These are phyloP conservation scores for Tilletia walkeri DNA, from an alignment of 1,284 basidiomycete species.

Conservation along the genomic window DNA sequence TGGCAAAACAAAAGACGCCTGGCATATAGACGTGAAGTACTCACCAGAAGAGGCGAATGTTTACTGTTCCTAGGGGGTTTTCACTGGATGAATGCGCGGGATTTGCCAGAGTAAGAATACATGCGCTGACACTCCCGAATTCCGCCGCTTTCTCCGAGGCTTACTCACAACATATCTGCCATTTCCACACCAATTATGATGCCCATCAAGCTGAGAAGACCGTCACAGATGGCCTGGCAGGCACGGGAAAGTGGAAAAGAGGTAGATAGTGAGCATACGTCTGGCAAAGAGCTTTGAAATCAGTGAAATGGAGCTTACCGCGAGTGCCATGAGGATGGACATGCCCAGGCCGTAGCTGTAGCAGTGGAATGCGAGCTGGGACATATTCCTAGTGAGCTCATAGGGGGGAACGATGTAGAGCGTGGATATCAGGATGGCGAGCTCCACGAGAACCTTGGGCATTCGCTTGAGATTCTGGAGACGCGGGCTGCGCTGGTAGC, in stretches of 20 bases:
- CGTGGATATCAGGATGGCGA: constrained; percentile 31
- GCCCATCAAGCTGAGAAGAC: constrained; percentile 44
- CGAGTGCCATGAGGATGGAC: constrained; percentile 17
- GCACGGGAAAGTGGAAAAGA: not conserved
- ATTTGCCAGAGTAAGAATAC: not conserved
- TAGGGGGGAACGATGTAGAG: constrained; percentile 50
- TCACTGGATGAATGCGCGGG: constrained; percentile 24
- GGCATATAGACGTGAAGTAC: not conserved
- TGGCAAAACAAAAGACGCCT: not conserved
- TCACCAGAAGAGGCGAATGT: constrained; percentile 45
- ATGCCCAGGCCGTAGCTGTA: constrained; percentile 43
- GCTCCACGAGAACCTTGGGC: constrained; percentile 40
- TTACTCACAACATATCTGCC: constrained; percentile 46
- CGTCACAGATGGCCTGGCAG: constrained; percentile 28
- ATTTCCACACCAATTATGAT: constrained; percentile 50
- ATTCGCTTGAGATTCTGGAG: constrained; percentile 42
- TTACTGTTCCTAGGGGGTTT: constrained; percentile 50
- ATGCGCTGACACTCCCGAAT: not conserved
- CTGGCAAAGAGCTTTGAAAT: not conserved
- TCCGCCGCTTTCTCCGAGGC: not conserved
- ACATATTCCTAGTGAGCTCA: constrained; percentile 40
- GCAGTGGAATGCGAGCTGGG: constrained; percentile 42
- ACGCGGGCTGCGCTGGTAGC: constrained; percentile 37
- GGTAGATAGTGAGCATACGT: constrained; percentile 19
- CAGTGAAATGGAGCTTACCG: not conserved